phyloP scores from a whole-genome alignment of 2,329 filamentous ascomycete species.

The Calonectria ilicicola region DNA sequence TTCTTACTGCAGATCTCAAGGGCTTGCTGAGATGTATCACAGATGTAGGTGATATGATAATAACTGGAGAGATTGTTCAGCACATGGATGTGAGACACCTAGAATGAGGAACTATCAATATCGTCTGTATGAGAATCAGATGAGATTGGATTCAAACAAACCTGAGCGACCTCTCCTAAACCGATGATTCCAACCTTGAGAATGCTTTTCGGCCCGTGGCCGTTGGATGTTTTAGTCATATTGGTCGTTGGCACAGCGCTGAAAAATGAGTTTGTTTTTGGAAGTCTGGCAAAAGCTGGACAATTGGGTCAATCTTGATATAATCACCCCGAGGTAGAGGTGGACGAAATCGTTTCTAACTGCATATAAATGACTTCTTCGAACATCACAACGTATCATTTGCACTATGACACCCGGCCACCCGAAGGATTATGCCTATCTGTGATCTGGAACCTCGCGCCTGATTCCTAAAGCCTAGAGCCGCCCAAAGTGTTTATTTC shows the following conservation, averaged over 20 bases:
- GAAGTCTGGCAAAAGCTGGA: not conserved
- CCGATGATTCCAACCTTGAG: constrained; percentile 24
- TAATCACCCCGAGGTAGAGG: not conserved
- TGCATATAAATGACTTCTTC: constrained; percentile 5
- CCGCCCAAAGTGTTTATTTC: not conserved
- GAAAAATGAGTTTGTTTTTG: not conserved
- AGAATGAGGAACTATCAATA: constrained; percentile 35
- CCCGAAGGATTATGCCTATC: not conserved
- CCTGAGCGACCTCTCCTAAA: constrained; percentile 26
- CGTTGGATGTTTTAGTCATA: constrained; percentile 8
- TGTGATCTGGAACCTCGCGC: not conserved
- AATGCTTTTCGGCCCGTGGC: not conserved
- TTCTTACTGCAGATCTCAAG: constrained; percentile 42
- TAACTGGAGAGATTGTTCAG: constrained; percentile 56
- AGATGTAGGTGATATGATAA: constrained; percentile 62
- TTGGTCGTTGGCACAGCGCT: not conserved
- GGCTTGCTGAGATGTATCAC: constrained; percentile 58
- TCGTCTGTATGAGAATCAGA: not conserved
- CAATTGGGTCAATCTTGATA: not conserved
- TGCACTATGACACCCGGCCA: not conserved
- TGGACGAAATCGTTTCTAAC: not conserved
- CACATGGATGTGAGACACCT: constrained; percentile 66
- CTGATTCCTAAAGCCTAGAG: not conserved
- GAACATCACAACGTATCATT: not conserved
- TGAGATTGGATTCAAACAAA: not conserved